phyloP scores from a whole-genome alignment of 2,329 filamentous ascomycete genomes.

The Penicillium polonicum region DNA sequence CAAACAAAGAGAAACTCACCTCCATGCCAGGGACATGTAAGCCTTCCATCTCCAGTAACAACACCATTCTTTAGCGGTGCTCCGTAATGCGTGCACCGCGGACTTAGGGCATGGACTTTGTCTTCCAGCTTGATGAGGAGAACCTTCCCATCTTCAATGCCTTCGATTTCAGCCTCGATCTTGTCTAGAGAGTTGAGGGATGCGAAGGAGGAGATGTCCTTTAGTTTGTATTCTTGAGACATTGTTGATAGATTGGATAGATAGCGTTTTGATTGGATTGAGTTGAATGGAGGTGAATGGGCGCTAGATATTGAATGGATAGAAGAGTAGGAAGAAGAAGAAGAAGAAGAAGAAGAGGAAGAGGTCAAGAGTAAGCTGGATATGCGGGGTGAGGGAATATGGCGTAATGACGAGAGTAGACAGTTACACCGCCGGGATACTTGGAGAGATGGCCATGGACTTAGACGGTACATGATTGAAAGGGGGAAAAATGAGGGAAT shows the following conservation, averaged over 20 bases:
- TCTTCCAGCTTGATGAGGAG: conserved; percentile 77
- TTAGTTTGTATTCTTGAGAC: conserved; percentile 57
- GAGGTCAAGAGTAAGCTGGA: background rate
- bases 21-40: conserved; percentile 97
- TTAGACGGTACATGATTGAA: background rate
- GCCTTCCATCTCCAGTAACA: conserved; percentile 72
- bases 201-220: conserved; percentile 67
- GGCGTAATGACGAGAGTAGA: conserved; percentile 10
- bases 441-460: background rate
- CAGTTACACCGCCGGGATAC: conserved; percentile 3
- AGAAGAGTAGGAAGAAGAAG: background rate
- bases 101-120: conserved; percentile 73
- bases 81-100: conserved; percentile 88
- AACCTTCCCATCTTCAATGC: conserved; percentile 80
- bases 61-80: conserved; percentile 86
- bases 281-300: background rate
- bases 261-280: conserved; percentile 1
- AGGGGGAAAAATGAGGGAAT: background rate
- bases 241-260: conserved; percentile 28
- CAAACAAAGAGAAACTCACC: conserved; percentile 53
- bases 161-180: conserved; percentile 86
- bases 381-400: conserved; percentile 4
- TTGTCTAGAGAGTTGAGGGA: conserved; percentile 78
- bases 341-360: conserved; percentile 1
- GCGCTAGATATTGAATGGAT: background rate